Evolutionary conservation across 495 filamentous ascomycete species (phyloP).

Genomic region (Letharia lupina): DNA sequence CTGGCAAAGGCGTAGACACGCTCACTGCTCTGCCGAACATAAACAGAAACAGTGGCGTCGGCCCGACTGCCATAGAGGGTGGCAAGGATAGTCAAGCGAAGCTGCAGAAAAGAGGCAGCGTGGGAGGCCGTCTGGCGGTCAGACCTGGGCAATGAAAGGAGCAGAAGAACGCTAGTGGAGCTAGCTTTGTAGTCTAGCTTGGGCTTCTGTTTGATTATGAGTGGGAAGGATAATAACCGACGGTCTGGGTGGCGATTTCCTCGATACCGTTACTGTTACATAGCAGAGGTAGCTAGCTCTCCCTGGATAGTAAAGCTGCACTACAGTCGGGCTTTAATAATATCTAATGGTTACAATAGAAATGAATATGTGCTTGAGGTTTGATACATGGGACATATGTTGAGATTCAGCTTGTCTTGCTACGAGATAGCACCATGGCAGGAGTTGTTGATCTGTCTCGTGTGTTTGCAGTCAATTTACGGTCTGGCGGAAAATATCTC

Average conservation of each 20-base stretch:
- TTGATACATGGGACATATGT: neutral
- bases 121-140: conserved; percentile 41
- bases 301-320: conserved; percentile 6
- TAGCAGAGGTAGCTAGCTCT: conserved; percentile 1
- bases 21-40: conserved; percentile 42
- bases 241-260: neutral
- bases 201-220: conserved; percentile 2
- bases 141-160: conserved; percentile 7
- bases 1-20: conserved; percentile 39
- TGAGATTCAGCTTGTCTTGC: neutral
- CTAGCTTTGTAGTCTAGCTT: neutral
- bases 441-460: neutral
- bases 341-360: neutral
- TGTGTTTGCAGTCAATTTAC: neutral
- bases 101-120: conserved; percentile 44
- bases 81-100: conserved; percentile 39
- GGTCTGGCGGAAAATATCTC: conserved; percentile 1
- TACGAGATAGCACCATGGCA: neutral
- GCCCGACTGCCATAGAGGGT: conserved; percentile 6
- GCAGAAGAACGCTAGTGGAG: neutral
- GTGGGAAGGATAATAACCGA: neutral
- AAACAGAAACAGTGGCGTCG: conserved; percentile 14
- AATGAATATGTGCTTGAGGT: neutral
- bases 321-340: neutral
- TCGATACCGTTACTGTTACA: neutral